A percentile compares a stretch with the other conserved stretches of the same genome.
These are phyloP conservation scores for Prunus padus DNA, from an alignment of 306 rosid species.

Conservation along the genomic window DNA sequence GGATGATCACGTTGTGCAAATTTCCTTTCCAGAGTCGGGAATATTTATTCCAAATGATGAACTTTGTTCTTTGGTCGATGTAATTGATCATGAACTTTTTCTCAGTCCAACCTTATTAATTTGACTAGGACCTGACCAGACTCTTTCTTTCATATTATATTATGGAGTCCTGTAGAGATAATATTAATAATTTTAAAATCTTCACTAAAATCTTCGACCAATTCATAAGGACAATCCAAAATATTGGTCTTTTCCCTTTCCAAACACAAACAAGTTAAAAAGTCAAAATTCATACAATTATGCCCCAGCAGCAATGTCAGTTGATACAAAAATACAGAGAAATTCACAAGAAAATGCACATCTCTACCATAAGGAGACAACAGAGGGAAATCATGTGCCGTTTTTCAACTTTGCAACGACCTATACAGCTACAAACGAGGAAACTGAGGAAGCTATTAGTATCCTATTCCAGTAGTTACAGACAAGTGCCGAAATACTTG, in stretches of 20 bases:
- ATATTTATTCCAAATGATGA: too few relatives aligned
- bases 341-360: neutral
- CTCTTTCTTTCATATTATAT: too few relatives aligned
- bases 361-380: neutral
- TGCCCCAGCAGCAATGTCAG: neutral
- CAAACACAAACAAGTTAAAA: neutral
- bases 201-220: neutral
- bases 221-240: neutral
- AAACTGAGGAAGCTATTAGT: neutral
- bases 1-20: too few relatives aligned
- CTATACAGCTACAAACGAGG: neutral
- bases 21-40: too few relatives aligned
- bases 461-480: slow-evolving; percentile 17
- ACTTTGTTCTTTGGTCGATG: too few relatives aligned
- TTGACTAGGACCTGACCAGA: too few relatives aligned
- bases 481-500: neutral
- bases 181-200: neutral
- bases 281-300: neutral
- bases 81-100: too few relatives aligned
- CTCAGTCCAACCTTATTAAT: too few relatives aligned
- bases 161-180: too few relatives aligned
- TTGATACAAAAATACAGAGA: neutral
- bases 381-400: neutral
- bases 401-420: neutral
- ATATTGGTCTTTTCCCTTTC: neutral